Conservation (phyloP, 2,329 filamentous ascomycete species). For the Passalora sequoiae region DNA sequence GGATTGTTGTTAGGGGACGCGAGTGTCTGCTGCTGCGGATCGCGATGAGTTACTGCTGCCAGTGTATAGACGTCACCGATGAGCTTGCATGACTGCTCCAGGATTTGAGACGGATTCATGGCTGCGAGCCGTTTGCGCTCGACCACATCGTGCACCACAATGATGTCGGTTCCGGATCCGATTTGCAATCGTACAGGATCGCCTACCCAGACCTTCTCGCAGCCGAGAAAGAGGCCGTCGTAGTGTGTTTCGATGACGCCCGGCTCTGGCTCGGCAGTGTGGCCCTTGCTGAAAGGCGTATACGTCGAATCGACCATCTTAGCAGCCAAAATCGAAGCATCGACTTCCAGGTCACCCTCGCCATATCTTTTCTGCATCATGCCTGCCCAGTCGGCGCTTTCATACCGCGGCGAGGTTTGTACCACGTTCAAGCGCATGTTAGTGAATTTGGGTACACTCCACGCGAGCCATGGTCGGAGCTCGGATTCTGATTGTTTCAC, state of each 20-base stretch:
- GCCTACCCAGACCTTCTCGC: slow-evolving; percentile 57
- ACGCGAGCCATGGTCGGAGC: slow-evolving; percentile 55
- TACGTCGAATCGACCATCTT: slow-evolving; percentile 53
- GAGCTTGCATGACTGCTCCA: slow-evolving; percentile 34
- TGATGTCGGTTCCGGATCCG: slow-evolving; percentile 43
- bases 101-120: slow-evolving; percentile 22
- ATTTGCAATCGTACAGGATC: slow-evolving; percentile 51
- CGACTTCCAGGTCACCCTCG: slow-evolving; percentile 48
- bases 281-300: slow-evolving; percentile 49
- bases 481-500: slow-evolving; percentile 43
- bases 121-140: slow-evolving; percentile 33
- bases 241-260: slow-evolving; percentile 43
- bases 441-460: slow-evolving; percentile 52
- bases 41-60: slow-evolving; percentile 36
- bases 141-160: slow-evolving; percentile 44
- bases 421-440: slow-evolving; percentile 41
- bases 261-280: slow-evolving; percentile 34
- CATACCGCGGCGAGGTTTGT: slow-evolving; percentile 39
- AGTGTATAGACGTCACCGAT: slow-evolving; percentile 52
- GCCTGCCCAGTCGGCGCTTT: slow-evolving; percentile 49
- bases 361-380: slow-evolving; percentile 41
- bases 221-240: slow-evolving; percentile 53
- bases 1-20: slow-evolving; percentile 30
- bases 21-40: slow-evolving; percentile 35
- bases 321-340: slow-evolving; percentile 54